These are phyloP conservation scores for Fragilaria radians DNA, from an alignment of 108 stramenopile species.

Conservation along the genomic window DNA sequence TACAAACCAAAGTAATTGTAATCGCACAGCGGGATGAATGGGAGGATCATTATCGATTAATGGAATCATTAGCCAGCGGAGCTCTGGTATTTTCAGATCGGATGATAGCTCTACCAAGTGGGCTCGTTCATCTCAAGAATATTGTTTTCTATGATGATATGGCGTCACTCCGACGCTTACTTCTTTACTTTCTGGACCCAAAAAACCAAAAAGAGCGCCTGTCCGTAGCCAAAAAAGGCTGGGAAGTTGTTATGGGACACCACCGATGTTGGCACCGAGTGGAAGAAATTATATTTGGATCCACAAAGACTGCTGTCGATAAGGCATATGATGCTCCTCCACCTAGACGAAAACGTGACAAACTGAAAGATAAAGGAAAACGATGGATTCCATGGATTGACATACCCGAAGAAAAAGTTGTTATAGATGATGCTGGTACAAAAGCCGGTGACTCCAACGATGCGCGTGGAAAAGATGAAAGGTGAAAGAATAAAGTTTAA, in stretches of 20 bases:
- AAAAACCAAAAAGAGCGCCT: slow-evolving; percentile 25
- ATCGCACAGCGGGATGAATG: slow-evolving; percentile 56
- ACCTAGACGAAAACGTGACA: background rate
- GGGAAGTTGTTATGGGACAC: slow-evolving; percentile 34
- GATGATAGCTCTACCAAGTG: slow-evolving; percentile 35
- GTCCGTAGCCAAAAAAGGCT: slow-evolving; percentile 30
- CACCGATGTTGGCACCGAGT: slow-evolving; percentile 51
- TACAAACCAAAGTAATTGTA: slow-evolving; percentile 51
- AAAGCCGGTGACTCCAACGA: too few relatives aligned
- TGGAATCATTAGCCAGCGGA: slow-evolving; percentile 52
- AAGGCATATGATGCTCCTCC: slow-evolving; percentile 19
- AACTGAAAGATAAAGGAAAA: background rate
- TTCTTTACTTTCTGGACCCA: slow-evolving; percentile 33
- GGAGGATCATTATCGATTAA: slow-evolving; percentile 60
- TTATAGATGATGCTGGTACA: background rate
- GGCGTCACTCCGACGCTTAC: slow-evolving; percentile 14
- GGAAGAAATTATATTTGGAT: slow-evolving; percentile 47
- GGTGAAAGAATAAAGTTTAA: too few relatives aligned
- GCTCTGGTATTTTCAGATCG: slow-evolving; percentile 54
- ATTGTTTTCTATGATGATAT: slow-evolving; percentile 37
- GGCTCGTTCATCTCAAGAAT: slow-evolving; percentile 23
- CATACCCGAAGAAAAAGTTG: background rate
- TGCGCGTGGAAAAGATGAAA: too few relatives aligned
- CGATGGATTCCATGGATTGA: background rate
- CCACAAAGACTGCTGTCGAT: slow-evolving; percentile 10